Percentiles rank a stretch among this genome's conserved stretches.
Conservation (phyloP, 441 rosid genomes). For the Raphanus hybrid region DNA sequence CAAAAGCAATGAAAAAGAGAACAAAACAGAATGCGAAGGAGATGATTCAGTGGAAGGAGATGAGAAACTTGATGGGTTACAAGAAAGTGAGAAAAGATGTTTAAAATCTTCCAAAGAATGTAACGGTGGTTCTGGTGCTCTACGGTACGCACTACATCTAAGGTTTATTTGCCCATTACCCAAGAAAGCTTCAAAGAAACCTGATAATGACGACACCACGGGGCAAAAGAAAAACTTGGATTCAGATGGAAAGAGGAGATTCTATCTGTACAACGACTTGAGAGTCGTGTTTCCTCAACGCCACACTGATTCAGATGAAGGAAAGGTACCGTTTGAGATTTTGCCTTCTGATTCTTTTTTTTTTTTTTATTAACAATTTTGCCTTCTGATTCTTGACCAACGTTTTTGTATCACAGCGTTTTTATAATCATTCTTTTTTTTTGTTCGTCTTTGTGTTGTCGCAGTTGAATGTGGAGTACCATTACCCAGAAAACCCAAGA, state of each 20-base stretch:
- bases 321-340: constrained; percentile 70
- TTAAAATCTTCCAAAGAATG: constrained; percentile 63
- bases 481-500: constrained; percentile 92
- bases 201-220: constrained; percentile 49
- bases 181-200: constrained; percentile 61
- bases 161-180: constrained; percentile 77
- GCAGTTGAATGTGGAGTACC: constrained; percentile 92
- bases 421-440: background rate
- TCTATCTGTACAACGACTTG: constrained; percentile 89
- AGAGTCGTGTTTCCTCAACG: constrained; percentile 97
- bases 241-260: constrained; percentile 65
- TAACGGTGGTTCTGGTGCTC: constrained; percentile 61
- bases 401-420: background rate
- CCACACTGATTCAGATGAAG: constrained; percentile 94
- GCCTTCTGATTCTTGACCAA: constrained; percentile 14
- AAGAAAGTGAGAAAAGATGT: constrained; percentile 44
- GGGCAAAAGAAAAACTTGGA: constrained; percentile 48
- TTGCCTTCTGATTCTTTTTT: no score
- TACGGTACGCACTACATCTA: constrained; percentile 93
- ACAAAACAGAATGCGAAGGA: constrained; percentile 38
- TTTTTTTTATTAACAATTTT: no score
- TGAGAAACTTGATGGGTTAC: constrained; percentile 42
- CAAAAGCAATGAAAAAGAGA: constrained; percentile 29
- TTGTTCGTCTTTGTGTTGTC: constrained; percentile 35
- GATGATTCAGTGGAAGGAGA: constrained; percentile 42